Evolutionary conservation across 139 green algal species (phyloP).

Genomic region (Chlorella sp.): DNA sequence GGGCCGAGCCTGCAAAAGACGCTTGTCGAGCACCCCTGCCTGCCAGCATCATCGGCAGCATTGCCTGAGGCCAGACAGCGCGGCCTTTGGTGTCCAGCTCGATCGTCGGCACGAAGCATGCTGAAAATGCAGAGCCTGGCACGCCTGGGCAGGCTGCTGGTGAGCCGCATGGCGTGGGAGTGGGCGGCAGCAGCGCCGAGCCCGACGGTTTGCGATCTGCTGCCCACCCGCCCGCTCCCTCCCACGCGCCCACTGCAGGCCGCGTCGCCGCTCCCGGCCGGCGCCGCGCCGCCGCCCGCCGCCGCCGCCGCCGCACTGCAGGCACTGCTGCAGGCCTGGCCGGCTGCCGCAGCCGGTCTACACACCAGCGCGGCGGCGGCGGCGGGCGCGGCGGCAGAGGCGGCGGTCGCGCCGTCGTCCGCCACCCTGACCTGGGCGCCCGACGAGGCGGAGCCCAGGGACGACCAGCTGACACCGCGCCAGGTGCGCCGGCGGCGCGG

Average conservation of each 20-base stretch:
- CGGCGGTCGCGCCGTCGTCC: neutral
- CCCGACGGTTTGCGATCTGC: no score
- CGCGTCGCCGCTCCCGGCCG: neutral
- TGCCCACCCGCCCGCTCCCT: neutral
- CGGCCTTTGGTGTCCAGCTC: no score
- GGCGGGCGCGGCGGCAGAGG: slow-evolving; percentile 12
- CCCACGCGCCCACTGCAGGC: neutral
- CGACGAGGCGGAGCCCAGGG: slow-evolving; percentile 10
- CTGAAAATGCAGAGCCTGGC: neutral
- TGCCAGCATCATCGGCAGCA: no score
- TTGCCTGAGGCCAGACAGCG: no score
- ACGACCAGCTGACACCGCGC: slow-evolving; percentile 21
- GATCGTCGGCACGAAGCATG: no score
- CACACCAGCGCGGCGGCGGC: slow-evolving; percentile 9
- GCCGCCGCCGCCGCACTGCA: neutral
- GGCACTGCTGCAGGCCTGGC: neutral
- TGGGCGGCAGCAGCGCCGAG: no score
- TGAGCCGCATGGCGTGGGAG: no score
- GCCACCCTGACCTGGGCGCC: neutral
- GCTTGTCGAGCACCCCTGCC: no score
- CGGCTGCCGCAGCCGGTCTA: neutral
- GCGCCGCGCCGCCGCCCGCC: no score
- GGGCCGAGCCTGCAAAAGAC: no score
- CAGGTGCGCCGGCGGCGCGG: neutral
- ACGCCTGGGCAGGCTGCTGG: neutral